These are phyloP conservation scores for Trametopsis cervina DNA, from an alignment of 768 basidiomycete species.

Conservation along the genomic window DNA sequence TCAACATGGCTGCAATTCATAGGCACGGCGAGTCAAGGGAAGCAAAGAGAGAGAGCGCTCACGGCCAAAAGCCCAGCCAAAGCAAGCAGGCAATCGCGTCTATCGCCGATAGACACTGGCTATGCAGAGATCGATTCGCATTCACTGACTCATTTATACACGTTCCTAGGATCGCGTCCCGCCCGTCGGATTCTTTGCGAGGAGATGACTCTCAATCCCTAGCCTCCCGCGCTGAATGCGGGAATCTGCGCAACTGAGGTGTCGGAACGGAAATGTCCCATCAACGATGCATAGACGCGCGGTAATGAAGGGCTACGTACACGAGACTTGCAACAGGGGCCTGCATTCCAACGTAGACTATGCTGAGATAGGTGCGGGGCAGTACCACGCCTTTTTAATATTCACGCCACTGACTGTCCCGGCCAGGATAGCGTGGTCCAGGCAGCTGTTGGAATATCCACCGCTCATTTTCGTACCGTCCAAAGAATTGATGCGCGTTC, in stretches of 20 bases:
- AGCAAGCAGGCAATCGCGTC: slow-evolving; percentile 11
- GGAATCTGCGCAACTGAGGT: background rate
- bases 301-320: background rate
- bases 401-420: slow-evolving; percentile 18
- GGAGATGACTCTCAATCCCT: slow-evolving; percentile 8
- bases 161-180: slow-evolving; percentile 3
- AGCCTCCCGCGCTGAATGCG: slow-evolving; percentile 2
- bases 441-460: slow-evolving; percentile 12
- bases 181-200: slow-evolving; percentile 4
- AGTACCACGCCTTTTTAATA: slow-evolving; percentile 1
- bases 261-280: background rate
- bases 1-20: background rate
- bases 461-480: slow-evolving; percentile 19
- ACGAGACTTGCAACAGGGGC: no score
- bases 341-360: no score
- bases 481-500: slow-evolving; percentile 16
- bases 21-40: background rate
- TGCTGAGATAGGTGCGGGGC: background rate
- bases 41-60: background rate
- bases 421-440: slow-evolving; percentile 5
- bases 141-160: slow-evolving; percentile 10
- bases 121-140: slow-evolving; percentile 10
- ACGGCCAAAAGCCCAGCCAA: background rate
- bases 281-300: slow-evolving; percentile 6
- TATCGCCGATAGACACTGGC: slow-evolving; percentile 11